phyloP scores from a whole-genome alignment of 1,284 basidiomycete genomes.

The Coniferiporia weirii region DNA sequence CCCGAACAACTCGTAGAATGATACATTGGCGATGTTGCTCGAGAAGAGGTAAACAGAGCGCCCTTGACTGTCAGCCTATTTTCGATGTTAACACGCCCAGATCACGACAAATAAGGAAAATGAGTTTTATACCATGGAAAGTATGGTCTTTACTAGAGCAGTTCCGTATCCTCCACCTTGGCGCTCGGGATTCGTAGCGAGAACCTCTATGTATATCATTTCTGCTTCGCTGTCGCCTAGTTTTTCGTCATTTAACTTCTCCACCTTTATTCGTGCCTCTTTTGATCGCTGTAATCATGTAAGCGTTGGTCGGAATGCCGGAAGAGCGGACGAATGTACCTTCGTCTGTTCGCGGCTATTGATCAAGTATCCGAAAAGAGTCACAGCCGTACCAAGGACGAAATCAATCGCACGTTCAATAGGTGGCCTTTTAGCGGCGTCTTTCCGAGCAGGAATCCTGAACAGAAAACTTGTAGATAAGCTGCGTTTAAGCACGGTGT shows the following conservation, averaged over 20 bases:
- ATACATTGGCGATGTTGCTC: constrained; percentile 21
- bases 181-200: constrained; percentile 16
- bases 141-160: constrained; percentile 13
- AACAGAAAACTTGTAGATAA: not conserved
- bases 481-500: not conserved
- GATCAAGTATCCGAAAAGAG: not conserved
- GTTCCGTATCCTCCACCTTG: constrained; percentile 20
- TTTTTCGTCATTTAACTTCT: constrained; percentile 2
- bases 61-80: constrained; percentile 20
- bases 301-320: not conserved
- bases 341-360: constrained; percentile 5
- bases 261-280: not conserved
- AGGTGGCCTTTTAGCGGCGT: not conserved
- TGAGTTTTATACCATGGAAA: constrained; percentile 1
- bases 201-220: constrained; percentile 15
- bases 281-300: not conserved
- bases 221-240: constrained; percentile 6
- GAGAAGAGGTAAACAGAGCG: constrained; percentile 19
- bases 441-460: constrained; percentile 7
- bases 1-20: constrained; percentile 23
- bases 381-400: not conserved
- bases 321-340: not conserved
- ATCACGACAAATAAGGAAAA: not conserved
- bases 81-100: not conserved
- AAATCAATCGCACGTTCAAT: constrained; percentile 6